Evolutionary conservation across 768 basidiomycete genomes (phyloP).

Genomic region (Cystobasidium ongulense): DNA sequence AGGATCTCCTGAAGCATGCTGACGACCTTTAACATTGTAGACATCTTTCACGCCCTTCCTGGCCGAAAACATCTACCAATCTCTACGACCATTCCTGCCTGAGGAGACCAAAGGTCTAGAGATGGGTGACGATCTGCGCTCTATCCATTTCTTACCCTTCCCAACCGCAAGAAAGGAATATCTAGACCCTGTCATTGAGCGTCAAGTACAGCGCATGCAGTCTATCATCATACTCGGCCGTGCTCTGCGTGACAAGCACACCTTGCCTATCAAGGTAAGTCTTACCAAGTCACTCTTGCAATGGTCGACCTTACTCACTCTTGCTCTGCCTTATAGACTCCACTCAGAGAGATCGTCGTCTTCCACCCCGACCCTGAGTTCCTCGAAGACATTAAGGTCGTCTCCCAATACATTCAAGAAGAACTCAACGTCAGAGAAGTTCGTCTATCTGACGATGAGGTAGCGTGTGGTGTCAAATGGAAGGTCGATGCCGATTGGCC

Average conservation of each 20-base stretch:
- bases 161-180: slow-evolving; percentile 89
- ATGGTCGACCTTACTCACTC: not conserved
- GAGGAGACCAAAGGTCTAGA: slow-evolving; percentile 53
- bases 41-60: slow-evolving; percentile 98
- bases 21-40: slow-evolving; percentile 47
- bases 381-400: slow-evolving; percentile 70
- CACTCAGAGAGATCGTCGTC: slow-evolving; percentile 80
- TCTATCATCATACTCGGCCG: slow-evolving; percentile 85
- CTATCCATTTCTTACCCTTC: slow-evolving; percentile 90
- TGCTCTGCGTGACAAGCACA: slow-evolving; percentile 76
- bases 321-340: slow-evolving; percentile 54
- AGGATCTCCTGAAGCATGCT: not conserved
- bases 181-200: slow-evolving; percentile 84
- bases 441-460: slow-evolving; percentile 80
- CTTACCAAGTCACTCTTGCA: not conserved
- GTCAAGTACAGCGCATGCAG: slow-evolving; percentile 90
- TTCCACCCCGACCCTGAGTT: slow-evolving; percentile 83
- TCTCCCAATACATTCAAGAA: slow-evolving; percentile 80
- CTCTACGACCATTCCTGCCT: slow-evolving; percentile 74
- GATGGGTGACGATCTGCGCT: slow-evolving; percentile 67
- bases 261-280: slow-evolving; percentile 74
- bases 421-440: slow-evolving; percentile 92
- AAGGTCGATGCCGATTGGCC: slow-evolving; percentile 88
- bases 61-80: slow-evolving; percentile 92
- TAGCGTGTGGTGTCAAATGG: slow-evolving; percentile 76